phyloP scores from a whole-genome alignment of 2,329 filamentous ascomycete species.

The Fusarium sacchari region DNA sequence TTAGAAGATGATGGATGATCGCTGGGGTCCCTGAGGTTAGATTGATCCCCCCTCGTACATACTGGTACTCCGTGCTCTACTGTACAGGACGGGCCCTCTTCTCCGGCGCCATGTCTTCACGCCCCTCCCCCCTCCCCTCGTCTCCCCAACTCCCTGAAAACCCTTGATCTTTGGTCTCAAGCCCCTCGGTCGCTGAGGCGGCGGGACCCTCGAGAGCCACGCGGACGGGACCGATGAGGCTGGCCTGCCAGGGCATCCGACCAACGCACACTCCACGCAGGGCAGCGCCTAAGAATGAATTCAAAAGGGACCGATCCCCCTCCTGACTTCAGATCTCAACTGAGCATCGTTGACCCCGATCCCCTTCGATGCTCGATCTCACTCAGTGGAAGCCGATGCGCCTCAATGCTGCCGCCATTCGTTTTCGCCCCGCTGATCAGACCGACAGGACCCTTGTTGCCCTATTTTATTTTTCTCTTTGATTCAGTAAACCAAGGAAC shows the following conservation, averaged over 20 bases:
- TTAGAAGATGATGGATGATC: conserved; percentile 22
- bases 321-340: conserved; percentile 41
- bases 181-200: conserved; percentile 15
- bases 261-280: conserved; percentile 19
- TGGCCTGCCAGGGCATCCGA: conserved; percentile 29
- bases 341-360: conserved; percentile 37
- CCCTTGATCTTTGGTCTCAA: conserved; percentile 26
- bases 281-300: conserved; percentile 3
- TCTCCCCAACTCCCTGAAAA: not conserved
- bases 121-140: conserved; percentile 22
- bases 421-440: conserved; percentile 22
- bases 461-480: not conserved
- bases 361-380: conserved; percentile 26
- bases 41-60: conserved; percentile 1
- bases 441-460: conserved; percentile 28
- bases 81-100: conserved; percentile 16
- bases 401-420: conserved; percentile 11
- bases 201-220: conserved; percentile 35
- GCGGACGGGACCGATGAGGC: conserved; percentile 40
- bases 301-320: conserved; percentile 40
- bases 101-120: conserved; percentile 21
- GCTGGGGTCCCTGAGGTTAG: conserved; percentile 13
- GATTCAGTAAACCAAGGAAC: conserved; percentile 27
- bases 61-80: conserved; percentile 1
- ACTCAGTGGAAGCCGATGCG: conserved; percentile 23